Percentiles rank a stretch among this genome's conserved stretches.
phyloP scores from a whole-genome alignment of 805 yeast species.

The Myxozyma melibiosi region DNA sequence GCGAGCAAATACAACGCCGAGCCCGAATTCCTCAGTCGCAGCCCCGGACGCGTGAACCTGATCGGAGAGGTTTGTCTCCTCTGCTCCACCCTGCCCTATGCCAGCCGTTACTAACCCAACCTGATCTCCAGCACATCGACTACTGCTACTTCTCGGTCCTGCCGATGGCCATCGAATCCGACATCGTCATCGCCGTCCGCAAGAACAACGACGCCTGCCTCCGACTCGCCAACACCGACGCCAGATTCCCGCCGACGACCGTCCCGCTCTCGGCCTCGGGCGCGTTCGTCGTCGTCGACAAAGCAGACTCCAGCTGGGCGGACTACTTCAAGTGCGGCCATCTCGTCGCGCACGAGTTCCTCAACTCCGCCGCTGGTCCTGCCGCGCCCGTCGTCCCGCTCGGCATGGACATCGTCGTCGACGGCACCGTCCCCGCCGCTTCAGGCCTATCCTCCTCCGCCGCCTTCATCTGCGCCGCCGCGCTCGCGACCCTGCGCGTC shows the following conservation, averaged over 20 bases:
- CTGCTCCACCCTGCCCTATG: no score
- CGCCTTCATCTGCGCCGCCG: slow-evolving; percentile 67
- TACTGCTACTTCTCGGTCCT: slow-evolving; percentile 66
- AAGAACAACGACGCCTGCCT: slow-evolving; percentile 33
- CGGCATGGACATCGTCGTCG: slow-evolving; percentile 51
- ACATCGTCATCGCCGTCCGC: slow-evolving; percentile 58
- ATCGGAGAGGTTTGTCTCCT: slow-evolving; percentile 56
- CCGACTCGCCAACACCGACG: slow-evolving; percentile 44
- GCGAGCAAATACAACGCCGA: neutral
- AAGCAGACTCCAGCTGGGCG: slow-evolving; percentile 57
- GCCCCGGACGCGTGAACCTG: slow-evolving; percentile 77
- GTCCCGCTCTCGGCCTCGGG: slow-evolving; percentile 27
- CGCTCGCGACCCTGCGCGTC: slow-evolving; percentile 58
- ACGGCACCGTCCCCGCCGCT: slow-evolving; percentile 72
- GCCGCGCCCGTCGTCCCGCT: neutral
- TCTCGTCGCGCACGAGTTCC: slow-evolving; percentile 45
- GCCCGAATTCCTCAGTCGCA: slow-evolving; percentile 51
- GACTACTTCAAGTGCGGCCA: slow-evolving; percentile 68
- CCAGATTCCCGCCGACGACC: slow-evolving; percentile 33
- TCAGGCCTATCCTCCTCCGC: slow-evolving; percentile 73
- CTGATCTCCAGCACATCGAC: slow-evolving; percentile 54
- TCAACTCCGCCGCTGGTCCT: slow-evolving; percentile 28
- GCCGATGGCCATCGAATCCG: slow-evolving; percentile 74
- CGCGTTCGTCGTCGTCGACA: slow-evolving; percentile 49
- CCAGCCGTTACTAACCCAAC: neutral